These are phyloP conservation scores for Venturia pyrina DNA, from an alignment of 2,329 filamentous ascomycete species.

Conservation along the genomic window DNA sequence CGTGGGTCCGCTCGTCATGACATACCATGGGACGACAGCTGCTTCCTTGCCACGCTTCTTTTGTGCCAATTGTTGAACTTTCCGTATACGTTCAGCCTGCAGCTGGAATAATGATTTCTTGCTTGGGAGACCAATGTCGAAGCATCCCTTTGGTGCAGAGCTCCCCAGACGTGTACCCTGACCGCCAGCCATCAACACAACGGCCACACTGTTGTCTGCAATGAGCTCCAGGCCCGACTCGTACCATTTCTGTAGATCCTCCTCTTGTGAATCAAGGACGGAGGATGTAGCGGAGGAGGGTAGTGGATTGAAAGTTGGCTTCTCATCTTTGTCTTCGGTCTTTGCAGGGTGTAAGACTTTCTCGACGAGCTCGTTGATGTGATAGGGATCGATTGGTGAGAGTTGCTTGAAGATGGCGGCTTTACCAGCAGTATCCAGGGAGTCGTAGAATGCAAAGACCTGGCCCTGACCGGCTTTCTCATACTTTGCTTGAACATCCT, in stretches of 20 bases:
- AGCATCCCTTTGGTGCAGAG: conserved; percentile 94
- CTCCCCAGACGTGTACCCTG: conserved; percentile 92
- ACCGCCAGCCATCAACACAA: conserved; percentile 94
- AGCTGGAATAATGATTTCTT: conserved; percentile 95
- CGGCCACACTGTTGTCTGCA: conserved; percentile 60
- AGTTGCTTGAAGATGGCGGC: conserved; percentile 73
- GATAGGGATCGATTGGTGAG: conserved; percentile 65
- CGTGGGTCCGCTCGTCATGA: conserved; percentile 97
- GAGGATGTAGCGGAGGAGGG: conserved; percentile 80
- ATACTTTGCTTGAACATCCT: conserved; percentile 62
- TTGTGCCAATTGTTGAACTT: conserved; percentile 70
- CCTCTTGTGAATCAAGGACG: conserved; percentile 75
- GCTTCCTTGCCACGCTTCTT: conserved; percentile 51
- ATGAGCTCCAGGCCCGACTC: conserved; percentile 56
- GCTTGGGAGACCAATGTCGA: conserved; percentile 87
- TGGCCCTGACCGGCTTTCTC: conserved; percentile 66
- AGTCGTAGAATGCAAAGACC: conserved; percentile 80
- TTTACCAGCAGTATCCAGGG: conserved; percentile 63
- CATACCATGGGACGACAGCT: conserved; percentile 83
- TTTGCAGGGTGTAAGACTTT: conserved; percentile 71
- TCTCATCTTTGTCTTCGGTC: conserved; percentile 42
- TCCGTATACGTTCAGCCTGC: conserved; percentile 86
- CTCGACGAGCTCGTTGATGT: conserved; percentile 81
- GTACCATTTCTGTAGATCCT: conserved; percentile 79
- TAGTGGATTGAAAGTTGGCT: conserved; percentile 65